phyloP scores from a whole-genome alignment of 371 early-diverging fungal genomes.

The Lichtheimia ramosa region DNA sequence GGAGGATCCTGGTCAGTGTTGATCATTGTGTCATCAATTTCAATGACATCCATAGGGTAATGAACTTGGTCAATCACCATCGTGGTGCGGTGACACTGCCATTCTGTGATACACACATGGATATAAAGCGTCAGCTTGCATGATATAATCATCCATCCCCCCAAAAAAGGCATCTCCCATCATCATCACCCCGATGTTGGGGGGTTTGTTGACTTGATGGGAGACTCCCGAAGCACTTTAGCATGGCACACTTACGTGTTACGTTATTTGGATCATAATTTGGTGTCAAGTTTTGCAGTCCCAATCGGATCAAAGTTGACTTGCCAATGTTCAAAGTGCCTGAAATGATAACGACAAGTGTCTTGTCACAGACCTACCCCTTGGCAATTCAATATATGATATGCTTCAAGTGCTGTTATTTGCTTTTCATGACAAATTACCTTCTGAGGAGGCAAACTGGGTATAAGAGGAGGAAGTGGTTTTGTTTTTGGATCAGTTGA shows the following conservation, averaged over 20 bases:
- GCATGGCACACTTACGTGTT: conserved; percentile 18
- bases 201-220: too few species aligned
- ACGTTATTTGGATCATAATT: conserved; percentile 25
- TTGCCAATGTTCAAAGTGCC: conserved; percentile 38
- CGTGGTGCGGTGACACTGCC: conserved; percentile 26
- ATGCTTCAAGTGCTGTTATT: not conserved
- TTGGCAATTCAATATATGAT: not conserved
- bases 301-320: conserved; percentile 37
- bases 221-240: too few species aligned
- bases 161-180: too few species aligned
- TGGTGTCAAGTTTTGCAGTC: conserved; percentile 25
- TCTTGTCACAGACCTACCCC: conserved; percentile 8
- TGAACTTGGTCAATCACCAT: conserved; percentile 20
- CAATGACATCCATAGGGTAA: conserved; percentile 30
- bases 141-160: too few species aligned
- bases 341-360: conserved; percentile 28
- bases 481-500: conserved; percentile 11
- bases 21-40: conserved; percentile 24
- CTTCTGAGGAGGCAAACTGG: too few species aligned
- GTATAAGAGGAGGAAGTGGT: conserved; percentile 5
- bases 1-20: conserved; percentile 24
- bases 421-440: too few species aligned
- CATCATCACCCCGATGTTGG: too few species aligned
- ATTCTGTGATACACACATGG: conserved; percentile 17
- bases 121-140: too few species aligned